A percentile compares a stretch with the other conserved stretches of the same genome.
Evolutionary conservation across 768 basidiomycete species (phyloP).

Genomic region (Podaxis sp.): DNA sequence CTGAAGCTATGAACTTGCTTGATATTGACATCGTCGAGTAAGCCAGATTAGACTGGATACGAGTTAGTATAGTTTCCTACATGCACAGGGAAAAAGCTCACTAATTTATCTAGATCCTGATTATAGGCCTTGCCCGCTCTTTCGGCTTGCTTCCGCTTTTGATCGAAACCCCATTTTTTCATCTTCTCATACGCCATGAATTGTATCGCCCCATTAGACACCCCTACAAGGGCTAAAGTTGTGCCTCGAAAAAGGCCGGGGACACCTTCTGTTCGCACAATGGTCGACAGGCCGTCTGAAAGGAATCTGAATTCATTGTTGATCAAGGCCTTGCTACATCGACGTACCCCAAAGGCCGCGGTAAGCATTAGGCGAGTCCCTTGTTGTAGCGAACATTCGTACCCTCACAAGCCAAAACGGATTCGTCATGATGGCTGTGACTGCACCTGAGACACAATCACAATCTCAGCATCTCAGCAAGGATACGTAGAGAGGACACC

Average conservation of each 20-base stretch:
- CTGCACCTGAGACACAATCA: slow-evolving; percentile 60
- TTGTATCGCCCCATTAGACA: slow-evolving; percentile 92
- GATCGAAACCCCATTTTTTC: slow-evolving; percentile 86
- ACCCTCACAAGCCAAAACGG: slow-evolving; percentile 98
- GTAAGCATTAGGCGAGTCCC: slow-evolving; percentile 70
- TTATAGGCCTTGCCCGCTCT: slow-evolving; percentile 64
- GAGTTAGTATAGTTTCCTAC: slow-evolving; percentile 4
- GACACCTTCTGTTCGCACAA: slow-evolving; percentile 72
- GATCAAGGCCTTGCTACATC: slow-evolving; percentile 2
- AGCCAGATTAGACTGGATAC: slow-evolving; percentile 75
- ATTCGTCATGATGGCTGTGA: slow-evolving; percentile 92
- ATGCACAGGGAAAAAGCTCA: slow-evolving; percentile 35
- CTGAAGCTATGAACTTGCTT: slow-evolving; percentile 83
- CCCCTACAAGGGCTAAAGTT: slow-evolving; percentile 83
- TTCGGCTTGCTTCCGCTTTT: slow-evolving; percentile 63
- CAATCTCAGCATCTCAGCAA: slow-evolving; percentile 15
- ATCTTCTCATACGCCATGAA: slow-evolving; percentile 97
- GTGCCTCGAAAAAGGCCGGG: slow-evolving; percentile 87
- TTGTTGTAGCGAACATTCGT: slow-evolving; percentile 86
- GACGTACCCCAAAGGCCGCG: slow-evolving; percentile 72
- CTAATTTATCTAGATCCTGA: slow-evolving; percentile 80
- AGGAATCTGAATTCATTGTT: background rate
- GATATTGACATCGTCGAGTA: slow-evolving; percentile 92
- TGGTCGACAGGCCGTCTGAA: slow-evolving; percentile 64
- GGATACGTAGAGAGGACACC: slow-evolving; percentile 36